A percentile compares a stretch with the other conserved stretches of the same genome.
Evolutionary conservation across 2,329 filamentous ascomycete genomes (phyloP).

Genomic region (Alternaria rosae): DNA sequence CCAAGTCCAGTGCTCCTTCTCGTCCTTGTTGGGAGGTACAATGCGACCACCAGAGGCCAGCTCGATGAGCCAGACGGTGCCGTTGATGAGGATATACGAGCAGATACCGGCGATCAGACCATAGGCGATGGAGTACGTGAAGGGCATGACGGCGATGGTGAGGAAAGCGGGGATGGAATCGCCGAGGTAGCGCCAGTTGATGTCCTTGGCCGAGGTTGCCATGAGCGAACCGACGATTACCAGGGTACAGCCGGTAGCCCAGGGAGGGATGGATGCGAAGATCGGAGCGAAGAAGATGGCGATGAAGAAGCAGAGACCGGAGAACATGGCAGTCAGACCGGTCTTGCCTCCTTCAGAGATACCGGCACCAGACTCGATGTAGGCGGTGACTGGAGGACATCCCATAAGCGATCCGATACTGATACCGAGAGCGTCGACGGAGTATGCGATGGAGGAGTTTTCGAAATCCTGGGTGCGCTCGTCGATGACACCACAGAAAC

Average conservation of each 20-base stretch:
- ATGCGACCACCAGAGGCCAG: slow-evolving; percentile 72
- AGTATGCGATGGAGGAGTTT: slow-evolving; percentile 81
- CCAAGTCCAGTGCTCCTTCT: slow-evolving; percentile 83
- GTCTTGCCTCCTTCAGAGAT: slow-evolving; percentile 88
- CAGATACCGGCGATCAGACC: slow-evolving; percentile 83
- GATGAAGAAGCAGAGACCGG: slow-evolving; percentile 79
- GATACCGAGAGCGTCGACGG: slow-evolving; percentile 82
- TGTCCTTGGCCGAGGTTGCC: slow-evolving; percentile 77
- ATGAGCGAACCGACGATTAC: slow-evolving; percentile 89
- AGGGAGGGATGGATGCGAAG: slow-evolving; percentile 86
- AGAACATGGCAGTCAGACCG: slow-evolving; percentile 80
- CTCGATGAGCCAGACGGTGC: slow-evolving; percentile 72
- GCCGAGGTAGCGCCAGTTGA: slow-evolving; percentile 85
- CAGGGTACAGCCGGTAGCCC: slow-evolving; percentile 89
- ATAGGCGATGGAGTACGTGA: slow-evolving; percentile 88
- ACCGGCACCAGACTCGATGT: slow-evolving; percentile 87
- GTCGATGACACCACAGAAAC: slow-evolving; percentile 81
- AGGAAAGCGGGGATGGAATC: slow-evolving; percentile 86
- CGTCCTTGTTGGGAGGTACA: slow-evolving; percentile 75
- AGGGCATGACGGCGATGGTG: slow-evolving; percentile 85
- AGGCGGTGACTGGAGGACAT: slow-evolving; percentile 82
- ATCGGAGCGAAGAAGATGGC: slow-evolving; percentile 90
- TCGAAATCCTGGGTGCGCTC: slow-evolving; percentile 87
- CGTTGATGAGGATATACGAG: slow-evolving; percentile 79
- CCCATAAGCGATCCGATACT: slow-evolving; percentile 82